phyloP scores from a whole-genome alignment of 345 rosid genomes.

The Pugionium dolabratum region DNA sequence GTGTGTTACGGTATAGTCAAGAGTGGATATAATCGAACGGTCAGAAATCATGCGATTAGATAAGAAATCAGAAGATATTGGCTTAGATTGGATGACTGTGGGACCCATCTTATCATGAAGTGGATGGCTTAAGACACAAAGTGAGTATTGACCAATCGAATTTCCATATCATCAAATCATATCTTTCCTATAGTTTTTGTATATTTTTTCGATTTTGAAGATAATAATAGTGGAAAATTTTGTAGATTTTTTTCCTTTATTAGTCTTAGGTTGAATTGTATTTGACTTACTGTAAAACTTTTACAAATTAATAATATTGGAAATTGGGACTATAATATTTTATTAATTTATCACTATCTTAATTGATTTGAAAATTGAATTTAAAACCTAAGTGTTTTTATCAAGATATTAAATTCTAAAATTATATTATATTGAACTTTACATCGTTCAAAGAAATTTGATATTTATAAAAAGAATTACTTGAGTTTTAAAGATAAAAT shows the following conservation, averaged over 20 bases:
- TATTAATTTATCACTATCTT: no score
- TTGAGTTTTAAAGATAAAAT: no score
- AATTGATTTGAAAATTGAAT: no score
- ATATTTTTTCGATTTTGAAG: background rate
- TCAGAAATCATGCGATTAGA: slow-evolving; percentile 8
- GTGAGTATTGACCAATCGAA: slow-evolving; percentile 40
- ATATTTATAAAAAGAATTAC: no score
- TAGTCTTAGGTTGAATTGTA: slow-evolving; percentile 20
- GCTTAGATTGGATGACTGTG: slow-evolving; percentile 30
- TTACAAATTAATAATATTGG: slow-evolving; percentile 11
- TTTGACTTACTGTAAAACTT: slow-evolving; percentile 30
- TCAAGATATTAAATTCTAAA: no score
- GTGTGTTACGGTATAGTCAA: background rate
- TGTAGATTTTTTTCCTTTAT: slow-evolving; percentile 11
- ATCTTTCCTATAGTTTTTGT: background rate
- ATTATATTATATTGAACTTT: no score
- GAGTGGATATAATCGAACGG: slow-evolving; percentile 25
- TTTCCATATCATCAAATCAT: slow-evolving; percentile 33
- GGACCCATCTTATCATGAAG: slow-evolving; percentile 43
- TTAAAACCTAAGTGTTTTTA: no score
- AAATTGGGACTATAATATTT: no score
- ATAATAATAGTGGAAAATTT: background rate
- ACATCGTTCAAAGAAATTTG: no score
- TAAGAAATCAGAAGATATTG: slow-evolving; percentile 29
- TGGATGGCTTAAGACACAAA: slow-evolving; percentile 36